Percentiles rank a stretch among this genome's conserved stretches.
phyloP scores from a whole-genome alignment of 2,329 filamentous ascomycete genomes.

The Pseudogymnoascus sp. region DNA sequence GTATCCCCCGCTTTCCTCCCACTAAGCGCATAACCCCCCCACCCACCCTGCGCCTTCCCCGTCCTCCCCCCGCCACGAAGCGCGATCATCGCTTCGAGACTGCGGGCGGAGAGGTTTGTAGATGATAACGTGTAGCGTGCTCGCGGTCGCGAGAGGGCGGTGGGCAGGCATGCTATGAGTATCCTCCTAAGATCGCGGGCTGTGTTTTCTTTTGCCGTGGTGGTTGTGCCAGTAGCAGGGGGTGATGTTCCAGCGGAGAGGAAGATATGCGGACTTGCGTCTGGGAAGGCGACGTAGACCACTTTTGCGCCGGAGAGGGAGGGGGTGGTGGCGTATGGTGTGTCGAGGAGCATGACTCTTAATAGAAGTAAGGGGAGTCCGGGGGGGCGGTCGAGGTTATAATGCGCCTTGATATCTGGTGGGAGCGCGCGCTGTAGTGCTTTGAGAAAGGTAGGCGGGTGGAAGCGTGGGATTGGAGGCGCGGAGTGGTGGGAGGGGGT shows the following conservation, averaged over 20 bases:
- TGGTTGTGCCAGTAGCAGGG: slow-evolving; percentile 53
- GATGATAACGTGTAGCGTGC: slow-evolving; percentile 61
- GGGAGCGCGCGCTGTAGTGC: slow-evolving; percentile 66
- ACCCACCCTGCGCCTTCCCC: slow-evolving; percentile 67
- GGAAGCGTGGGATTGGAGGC: slow-evolving; percentile 58
- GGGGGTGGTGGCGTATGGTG: slow-evolving; percentile 62
- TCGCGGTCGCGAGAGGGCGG: slow-evolving; percentile 67
- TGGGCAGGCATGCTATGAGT: slow-evolving; percentile 71
- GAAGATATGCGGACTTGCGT: slow-evolving; percentile 69
- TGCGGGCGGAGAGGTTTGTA: slow-evolving; percentile 62
- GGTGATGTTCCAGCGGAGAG: slow-evolving; percentile 50
- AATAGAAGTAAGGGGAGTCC: slow-evolving; percentile 62
- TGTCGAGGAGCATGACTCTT: slow-evolving; percentile 72
- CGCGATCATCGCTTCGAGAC: slow-evolving; percentile 59
- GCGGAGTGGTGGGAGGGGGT: slow-evolving; percentile 33
- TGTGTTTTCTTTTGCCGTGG: slow-evolving; percentile 30
- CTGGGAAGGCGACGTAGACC: slow-evolving; percentile 74
- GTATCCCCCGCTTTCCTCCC: slow-evolving; percentile 37
- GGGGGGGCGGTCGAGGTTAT: slow-evolving; percentile 65
- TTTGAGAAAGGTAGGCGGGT: slow-evolving; percentile 70
- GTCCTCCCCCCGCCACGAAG: slow-evolving; percentile 60
- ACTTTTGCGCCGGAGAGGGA: slow-evolving; percentile 50
- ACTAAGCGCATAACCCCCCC: slow-evolving; percentile 68
- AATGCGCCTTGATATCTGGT: slow-evolving; percentile 76
- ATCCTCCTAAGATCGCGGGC: slow-evolving; percentile 57